A percentile compares a stretch with the other conserved stretches of the same genome.
Evolutionary conservation across 495 filamentous ascomycete species (phyloP).

Genomic region (Achaetomiella virescens): DNA sequence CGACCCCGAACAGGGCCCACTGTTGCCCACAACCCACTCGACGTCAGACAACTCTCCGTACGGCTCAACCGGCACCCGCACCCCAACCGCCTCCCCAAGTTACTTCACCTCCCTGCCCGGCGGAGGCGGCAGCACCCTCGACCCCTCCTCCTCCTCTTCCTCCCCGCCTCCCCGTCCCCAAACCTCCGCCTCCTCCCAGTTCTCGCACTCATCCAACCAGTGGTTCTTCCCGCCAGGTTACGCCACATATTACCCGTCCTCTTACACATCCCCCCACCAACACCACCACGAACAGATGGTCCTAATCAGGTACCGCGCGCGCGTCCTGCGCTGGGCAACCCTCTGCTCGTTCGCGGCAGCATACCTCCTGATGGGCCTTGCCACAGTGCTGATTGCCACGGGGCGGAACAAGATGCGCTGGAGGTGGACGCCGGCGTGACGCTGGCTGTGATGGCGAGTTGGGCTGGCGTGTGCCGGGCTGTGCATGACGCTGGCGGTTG

Average conservation of each 20-base stretch:
- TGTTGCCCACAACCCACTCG: conserved; percentile 20
- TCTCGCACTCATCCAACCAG: not conserved
- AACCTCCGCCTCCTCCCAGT: too few species aligned
- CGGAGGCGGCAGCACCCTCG: not conserved
- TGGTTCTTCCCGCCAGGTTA: conserved; percentile 34
- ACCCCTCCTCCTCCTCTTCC: not conserved
- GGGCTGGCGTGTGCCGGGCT: conserved; percentile 50
- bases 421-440: conserved; percentile 58
- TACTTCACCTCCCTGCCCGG: conserved; percentile 21
- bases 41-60: not conserved
- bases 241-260: conserved; percentile 35
- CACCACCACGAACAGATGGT: conserved; percentile 35
- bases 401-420: conserved; percentile 40
- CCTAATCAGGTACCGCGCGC: conserved; percentile 38
- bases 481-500: conserved; percentile 32
- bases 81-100: not conserved
- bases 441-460: conserved; percentile 51
- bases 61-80: conserved; percentile 11
- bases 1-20: conserved; percentile 28
- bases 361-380: conserved; percentile 48
- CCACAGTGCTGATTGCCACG: conserved; percentile 47
- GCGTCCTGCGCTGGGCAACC: conserved; percentile 39
- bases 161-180: too few species aligned
- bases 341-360: conserved; percentile 41
- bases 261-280: conserved; percentile 23